Evolutionary conservation across 2,329 filamentous ascomycete genomes (phyloP), one percentile per base, ranked within the genome.

Genomic region (Cryphonectria carpinicola): DNA sequence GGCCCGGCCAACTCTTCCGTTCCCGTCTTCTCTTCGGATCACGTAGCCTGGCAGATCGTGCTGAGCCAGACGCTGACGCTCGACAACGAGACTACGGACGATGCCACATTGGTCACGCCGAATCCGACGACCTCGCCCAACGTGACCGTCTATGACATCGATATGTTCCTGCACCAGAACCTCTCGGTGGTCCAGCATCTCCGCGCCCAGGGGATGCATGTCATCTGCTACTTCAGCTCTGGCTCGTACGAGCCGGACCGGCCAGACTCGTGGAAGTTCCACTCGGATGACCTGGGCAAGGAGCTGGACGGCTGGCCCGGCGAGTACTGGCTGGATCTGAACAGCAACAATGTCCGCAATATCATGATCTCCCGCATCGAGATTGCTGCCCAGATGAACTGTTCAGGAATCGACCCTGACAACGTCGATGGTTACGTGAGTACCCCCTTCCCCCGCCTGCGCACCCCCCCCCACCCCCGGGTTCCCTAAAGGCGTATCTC

Each of bases 181-280:
- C 76, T 79, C 8, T 83, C 80, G 3, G 73, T 74, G 1, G 86
- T 90, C 66, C 72, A 78, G 4, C 77, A 78, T 6, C 80, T 90
- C 19, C 85, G 89, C 58, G 73, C 74, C 3, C 76, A 83, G 39
- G 86, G 85, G 11, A 87, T 87, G 76, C 89, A 87, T 72, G 87
- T 93, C 68, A 90, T 93, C 71, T 94, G 92, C 82, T 94, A 94
- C 80, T 93, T 93, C 81, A 91, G 88, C 66, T 90, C 90, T 0
- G 92, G 92, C 1, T 90, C 88, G 10, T 92, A 86, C 75, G 92
- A 94, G 79, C 77, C 88, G 66, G 88, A 85, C 81, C 85, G 91
- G 3, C 79, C 84, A 0, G 92, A 93, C 76, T 83, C 84, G 25
- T 77, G 76, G 41, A 75, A 86, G 6, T 93, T 93, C 76, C 76